A percentile compares a stretch with the other conserved stretches of the same genome.
These are phyloP conservation scores for Papiliotrema laurentii DNA, from an alignment of 1,284 basidiomycete species.

Conservation along the genomic window DNA sequence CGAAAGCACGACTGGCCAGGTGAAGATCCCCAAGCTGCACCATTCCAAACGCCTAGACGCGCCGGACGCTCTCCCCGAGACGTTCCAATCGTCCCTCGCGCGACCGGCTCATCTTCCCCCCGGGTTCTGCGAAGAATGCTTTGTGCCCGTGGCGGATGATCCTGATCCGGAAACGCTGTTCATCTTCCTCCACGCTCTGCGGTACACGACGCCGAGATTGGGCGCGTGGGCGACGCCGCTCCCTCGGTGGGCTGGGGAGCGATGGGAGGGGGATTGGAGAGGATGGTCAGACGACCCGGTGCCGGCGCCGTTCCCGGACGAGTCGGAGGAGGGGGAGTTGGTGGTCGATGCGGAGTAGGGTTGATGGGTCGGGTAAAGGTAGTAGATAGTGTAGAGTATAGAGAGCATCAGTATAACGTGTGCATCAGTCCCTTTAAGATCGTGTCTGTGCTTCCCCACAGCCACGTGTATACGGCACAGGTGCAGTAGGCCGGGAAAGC, in stretches of 20 bases:
- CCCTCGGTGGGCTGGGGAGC: slow-evolving; percentile 46
- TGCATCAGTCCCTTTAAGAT: too few relatives aligned
- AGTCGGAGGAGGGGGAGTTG: neutral
- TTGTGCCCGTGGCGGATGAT: slow-evolving; percentile 82
- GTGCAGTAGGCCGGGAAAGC: too few relatives aligned
- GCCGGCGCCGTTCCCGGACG: slow-evolving; percentile 3
- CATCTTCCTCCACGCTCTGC: slow-evolving; percentile 86
- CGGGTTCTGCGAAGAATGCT: slow-evolving; percentile 71
- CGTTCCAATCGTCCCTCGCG: slow-evolving; percentile 21
- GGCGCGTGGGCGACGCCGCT: slow-evolving; percentile 47
- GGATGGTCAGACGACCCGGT: slow-evolving; percentile 35
- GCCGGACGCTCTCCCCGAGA: slow-evolving; percentile 21
- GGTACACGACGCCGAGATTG: slow-evolving; percentile 59
- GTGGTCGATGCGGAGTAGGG: neutral
- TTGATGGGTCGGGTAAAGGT: neutral
- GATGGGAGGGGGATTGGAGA: slow-evolving; percentile 49
- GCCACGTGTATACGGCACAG: too few relatives aligned
- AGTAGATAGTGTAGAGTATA: neutral
- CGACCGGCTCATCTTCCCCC: slow-evolving; percentile 49
- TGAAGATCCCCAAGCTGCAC: too few relatives aligned
- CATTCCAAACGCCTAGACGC: neutral
- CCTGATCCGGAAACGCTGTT: slow-evolving; percentile 83
- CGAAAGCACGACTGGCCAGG: too few relatives aligned
- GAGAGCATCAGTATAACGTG: too few relatives aligned
- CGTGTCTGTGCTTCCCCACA: too few relatives aligned